Evolutionary conservation across 441 rosid species (phyloP), one percentile per base, ranked within the genome.

Genomic region (Pelargonium cotyledonis): DNA sequence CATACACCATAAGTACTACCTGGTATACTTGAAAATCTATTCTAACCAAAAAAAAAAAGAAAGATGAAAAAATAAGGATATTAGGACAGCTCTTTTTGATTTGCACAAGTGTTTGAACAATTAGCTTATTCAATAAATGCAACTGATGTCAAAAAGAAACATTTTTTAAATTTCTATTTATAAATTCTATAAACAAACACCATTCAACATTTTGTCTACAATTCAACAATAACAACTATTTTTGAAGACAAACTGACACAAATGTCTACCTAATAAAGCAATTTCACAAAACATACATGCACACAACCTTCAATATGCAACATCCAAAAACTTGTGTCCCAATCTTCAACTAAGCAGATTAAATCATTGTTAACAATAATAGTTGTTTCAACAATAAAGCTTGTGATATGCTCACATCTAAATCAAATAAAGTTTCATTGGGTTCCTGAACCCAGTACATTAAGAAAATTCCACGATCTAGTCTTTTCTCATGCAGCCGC

Each of bases 111-210:
- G 62, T 57, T 57, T 57, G 26, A 57, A 19, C 19, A 55, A 19
- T 55, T 55, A 55, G 61, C 21, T 55, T 26, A 55, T 55, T 55
- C 61, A 55, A 15, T 18, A 55, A 55, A 55, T 55, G 61, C 61
- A 55, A 55, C 19, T 55, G 1, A 15, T 9, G 11, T 9, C 4
- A 51, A 58, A 57, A 58, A 29, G 26, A 58, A 21, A 7, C 6
- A 58, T 19, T 58, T 16, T 38, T 40, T 8, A 7, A 19, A 26
- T 21, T 58, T 29, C 35, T 10, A 58, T 58, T 21, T 29, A 58
- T 58, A 58, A 19, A 21, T 58, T 21, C 23, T 12, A 58, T 55
- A 29, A 58, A 23, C 35, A 58, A 40, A 40, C 44, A 58, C 63
- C 31, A 5, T 58, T 10, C 4, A 58, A 58, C 35, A 58, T 23